Base-by-base conservation (phyloP, 1,284 basidiomycete genomes). In the Heterobasidion parviporum region DNA sequence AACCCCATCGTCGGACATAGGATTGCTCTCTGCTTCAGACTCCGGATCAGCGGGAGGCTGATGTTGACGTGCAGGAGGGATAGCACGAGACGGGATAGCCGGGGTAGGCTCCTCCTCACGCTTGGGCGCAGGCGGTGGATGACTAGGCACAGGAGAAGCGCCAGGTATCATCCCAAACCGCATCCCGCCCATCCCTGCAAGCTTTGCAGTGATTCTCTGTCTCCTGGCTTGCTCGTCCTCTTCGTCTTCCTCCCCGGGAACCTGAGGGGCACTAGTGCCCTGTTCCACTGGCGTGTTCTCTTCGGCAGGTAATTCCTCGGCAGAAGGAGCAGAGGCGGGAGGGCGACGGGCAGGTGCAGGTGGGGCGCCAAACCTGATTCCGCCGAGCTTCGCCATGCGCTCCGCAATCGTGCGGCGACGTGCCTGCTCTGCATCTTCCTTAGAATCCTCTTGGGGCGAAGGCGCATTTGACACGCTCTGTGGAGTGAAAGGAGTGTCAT, bases 361-460 rank as follows among this genome's bases (percentile, higher is more conserved):
- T 33, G 79, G 79, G 16, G 75, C 82, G 3, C 87, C 87, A 60
- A 90, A 85, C 58, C 75, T 77, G 61, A 90, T 81, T 2, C 84
- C 87, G 33, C 88, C 87, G 2, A 91, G 71, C 61, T 81, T 86
- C 0, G 88, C 88, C 87, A 91, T 89, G 4, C 88, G 77, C 60
- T 90, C 87, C 1, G 87, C 86, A 49, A 90, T 85, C 2, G 84
- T 85, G 34, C 72, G 74, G n/a, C 80, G 76, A 52, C 80, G 74
- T 3, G 68, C 67, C 34, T 75, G 69, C 54, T 79, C 82, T 0
- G 72, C 70, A 58, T 83, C 79, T 59, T 77, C 78, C 50, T 70
- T 70, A 4, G 59, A 41, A 26, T 53, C 54, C 36, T 51, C 46
- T 32, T 52, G 57, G 10, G 61, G 57, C 36, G 60, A 58, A 1